These are phyloP conservation scores for Citrus medica DNA, from an alignment of 345 rosid genomes.

Conservation along the genomic window DNA sequence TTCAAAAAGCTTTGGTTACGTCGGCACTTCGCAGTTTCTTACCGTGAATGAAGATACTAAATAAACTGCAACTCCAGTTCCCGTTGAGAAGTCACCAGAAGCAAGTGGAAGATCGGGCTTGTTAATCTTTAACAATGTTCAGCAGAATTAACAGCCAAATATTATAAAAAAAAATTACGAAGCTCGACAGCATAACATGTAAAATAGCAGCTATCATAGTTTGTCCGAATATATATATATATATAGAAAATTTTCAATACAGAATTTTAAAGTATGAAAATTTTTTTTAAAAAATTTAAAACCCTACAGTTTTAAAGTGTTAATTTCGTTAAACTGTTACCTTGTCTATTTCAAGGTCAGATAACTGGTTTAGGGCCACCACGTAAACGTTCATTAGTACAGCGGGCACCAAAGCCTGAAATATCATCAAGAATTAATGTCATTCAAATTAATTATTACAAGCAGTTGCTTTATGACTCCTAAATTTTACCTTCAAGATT, in stretches of 20 bases:
- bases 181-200: no score
- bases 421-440: not conserved
- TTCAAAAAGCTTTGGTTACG: no score
- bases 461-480: no score
- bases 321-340: not conserved
- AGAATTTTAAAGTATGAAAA: no score
- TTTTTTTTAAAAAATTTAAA: no score
- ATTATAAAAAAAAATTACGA: no score
- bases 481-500: constrained; percentile 26
- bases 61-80: constrained; percentile 27
- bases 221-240: no score
- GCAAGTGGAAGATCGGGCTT: constrained; percentile 39
- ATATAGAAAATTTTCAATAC: no score
- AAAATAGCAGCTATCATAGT: no score
- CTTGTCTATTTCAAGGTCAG: constrained; percentile 35
- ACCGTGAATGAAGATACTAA: constrained; percentile 20
- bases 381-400: constrained; percentile 30
- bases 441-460: no score
- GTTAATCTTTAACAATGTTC: constrained; percentile 21
- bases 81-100: constrained; percentile 28
- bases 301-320: no score
- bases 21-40: not conserved
- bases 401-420: constrained; percentile 28
- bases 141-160: not conserved
- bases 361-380: constrained; percentile 31